A percentile compares a stretch with the other conserved stretches of the same genome.
phyloP scores from a whole-genome alignment of 148 eudicot species.

The Rhododendron mucronatum region DNA sequence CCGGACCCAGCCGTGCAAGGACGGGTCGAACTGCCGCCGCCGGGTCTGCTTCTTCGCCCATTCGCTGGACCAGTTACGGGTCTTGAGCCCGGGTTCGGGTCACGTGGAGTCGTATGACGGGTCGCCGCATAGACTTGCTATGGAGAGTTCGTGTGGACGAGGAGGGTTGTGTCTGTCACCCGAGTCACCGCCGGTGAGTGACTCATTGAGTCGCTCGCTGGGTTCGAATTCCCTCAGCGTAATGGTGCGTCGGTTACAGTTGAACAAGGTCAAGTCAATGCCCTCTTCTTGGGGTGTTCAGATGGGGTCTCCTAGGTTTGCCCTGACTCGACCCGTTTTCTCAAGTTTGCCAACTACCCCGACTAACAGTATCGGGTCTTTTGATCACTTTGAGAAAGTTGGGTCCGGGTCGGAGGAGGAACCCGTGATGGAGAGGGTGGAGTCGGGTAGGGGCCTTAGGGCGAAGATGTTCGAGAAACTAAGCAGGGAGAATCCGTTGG shows the following conservation, averaged over 20 bases:
- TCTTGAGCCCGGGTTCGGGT: neutral
- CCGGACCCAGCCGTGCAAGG: slow-evolving; percentile 20
- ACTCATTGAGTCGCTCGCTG: neutral
- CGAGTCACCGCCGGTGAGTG: neutral
- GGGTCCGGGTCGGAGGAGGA: slow-evolving; percentile 7
- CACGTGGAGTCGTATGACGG: slow-evolving; percentile 4
- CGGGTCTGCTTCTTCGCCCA: slow-evolving; percentile 22
- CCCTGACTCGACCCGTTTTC: neutral
- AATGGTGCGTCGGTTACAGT: slow-evolving; percentile 4
- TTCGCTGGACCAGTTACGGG: slow-evolving; percentile 13
- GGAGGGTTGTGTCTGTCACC: neutral
- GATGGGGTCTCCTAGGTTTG: neutral
- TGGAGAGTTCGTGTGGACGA: neutral
- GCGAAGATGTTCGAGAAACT: slow-evolving; percentile 2
- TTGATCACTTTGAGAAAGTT: neutral
- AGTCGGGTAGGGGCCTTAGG: neutral
- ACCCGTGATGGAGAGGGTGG: slow-evolving; percentile 4
- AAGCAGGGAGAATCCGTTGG: slow-evolving; percentile 6
- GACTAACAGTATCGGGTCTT: neutral
- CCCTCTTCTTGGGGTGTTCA: slow-evolving; percentile 6
- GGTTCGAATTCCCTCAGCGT: slow-evolving; percentile 2
- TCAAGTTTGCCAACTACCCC: slow-evolving; percentile 13
- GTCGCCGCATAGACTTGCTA: slow-evolving; percentile 11
- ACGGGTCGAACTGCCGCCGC: slow-evolving; percentile 9
- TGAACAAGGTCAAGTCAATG: slow-evolving; percentile 1